Conservation (phyloP, 768 basidiomycete species). For the Panellus pusillus region DNA sequence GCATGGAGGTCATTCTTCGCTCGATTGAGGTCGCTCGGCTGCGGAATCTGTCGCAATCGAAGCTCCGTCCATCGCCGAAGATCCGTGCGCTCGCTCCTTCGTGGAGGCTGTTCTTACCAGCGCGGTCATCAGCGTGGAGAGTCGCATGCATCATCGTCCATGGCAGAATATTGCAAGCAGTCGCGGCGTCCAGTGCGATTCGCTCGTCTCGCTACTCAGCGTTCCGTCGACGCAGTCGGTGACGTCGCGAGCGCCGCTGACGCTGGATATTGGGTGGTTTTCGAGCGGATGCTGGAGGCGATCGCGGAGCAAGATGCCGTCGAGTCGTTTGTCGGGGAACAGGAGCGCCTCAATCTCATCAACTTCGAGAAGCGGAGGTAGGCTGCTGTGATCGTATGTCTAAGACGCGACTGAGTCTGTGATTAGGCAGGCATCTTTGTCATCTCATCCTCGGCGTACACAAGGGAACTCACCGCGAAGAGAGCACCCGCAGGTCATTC, state of each 20-base stretch:
- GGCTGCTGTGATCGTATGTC: no score
- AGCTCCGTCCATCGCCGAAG: conserved; percentile 44
- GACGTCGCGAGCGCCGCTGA: conserved; percentile 52
- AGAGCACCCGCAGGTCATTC: conserved; percentile 64
- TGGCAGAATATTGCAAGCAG: conserved; percentile 73
- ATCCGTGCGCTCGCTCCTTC: conserved; percentile 73
- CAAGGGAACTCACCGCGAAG: conserved; percentile 49
- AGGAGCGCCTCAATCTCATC: conserved; percentile 59
- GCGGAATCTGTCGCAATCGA: conserved; percentile 46
- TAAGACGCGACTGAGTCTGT: conserved; percentile 3
- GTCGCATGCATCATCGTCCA: conserved; percentile 70
- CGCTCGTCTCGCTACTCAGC: conserved; percentile 55
- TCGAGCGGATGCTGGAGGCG: conserved; percentile 80
- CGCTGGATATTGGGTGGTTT: conserved; percentile 81
- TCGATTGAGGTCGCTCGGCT: conserved; percentile 74
- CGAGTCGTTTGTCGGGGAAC: conserved; percentile 41
- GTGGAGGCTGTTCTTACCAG: conserved; percentile 75
- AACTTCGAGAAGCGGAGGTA: conserved; percentile 88
- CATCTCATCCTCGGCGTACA: conserved; percentile 54
- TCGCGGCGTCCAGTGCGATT: conserved; percentile 64
- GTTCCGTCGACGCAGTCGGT: conserved; percentile 47
- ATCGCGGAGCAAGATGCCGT: conserved; percentile 73
- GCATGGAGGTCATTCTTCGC: conserved; percentile 71
- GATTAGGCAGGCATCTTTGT: conserved; percentile 63
- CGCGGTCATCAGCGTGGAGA: conserved; percentile 77